A percentile compares a stretch with the other conserved stretches of the same genome.
Conservation (phyloP, 2,329 filamentous ascomycete genomes). For the Diaporthe sp. region DNA sequence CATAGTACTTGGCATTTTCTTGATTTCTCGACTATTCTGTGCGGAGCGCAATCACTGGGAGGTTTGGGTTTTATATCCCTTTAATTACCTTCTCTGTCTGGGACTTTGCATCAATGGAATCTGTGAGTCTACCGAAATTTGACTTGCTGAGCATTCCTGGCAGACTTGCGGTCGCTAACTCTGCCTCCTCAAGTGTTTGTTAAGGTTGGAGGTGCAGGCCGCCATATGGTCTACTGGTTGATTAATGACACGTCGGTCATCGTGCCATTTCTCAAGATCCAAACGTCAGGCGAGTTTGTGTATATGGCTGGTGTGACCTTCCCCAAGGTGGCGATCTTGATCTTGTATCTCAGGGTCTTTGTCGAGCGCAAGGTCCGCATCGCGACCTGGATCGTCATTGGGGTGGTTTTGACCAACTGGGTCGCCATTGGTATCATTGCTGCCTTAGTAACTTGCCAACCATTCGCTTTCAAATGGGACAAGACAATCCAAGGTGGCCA, state of each 20-base stretch:
- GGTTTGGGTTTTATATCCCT: not conserved
- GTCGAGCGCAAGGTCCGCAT: not conserved
- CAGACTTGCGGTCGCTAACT: too few relatives aligned
- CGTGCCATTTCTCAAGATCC: not conserved
- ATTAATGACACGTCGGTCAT: not conserved
- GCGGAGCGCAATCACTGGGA: constrained; percentile 5
- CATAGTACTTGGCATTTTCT: not conserved
- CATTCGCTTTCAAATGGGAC: constrained; percentile 8
- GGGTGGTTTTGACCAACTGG: not conserved
- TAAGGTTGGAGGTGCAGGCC: not conserved
- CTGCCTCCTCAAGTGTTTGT: not conserved
- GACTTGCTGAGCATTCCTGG: not conserved
- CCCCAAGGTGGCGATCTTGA: constrained; percentile 5
- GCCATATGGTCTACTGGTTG: not conserved
- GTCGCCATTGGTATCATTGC: not conserved
- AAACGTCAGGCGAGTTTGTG: not conserved
- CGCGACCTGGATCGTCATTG: not conserved
- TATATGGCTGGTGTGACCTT: constrained; percentile 6
- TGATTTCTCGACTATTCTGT: not conserved
- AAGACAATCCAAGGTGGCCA: not conserved
- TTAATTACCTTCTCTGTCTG: not conserved
- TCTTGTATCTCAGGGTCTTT: not conserved
- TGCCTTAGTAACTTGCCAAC: not conserved
- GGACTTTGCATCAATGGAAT: not conserved
- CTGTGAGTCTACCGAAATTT: not conserved